Evolutionary conservation across 352 stramenopile species (phyloP).

Genomic region (Sclerospora graminicola): DNA sequence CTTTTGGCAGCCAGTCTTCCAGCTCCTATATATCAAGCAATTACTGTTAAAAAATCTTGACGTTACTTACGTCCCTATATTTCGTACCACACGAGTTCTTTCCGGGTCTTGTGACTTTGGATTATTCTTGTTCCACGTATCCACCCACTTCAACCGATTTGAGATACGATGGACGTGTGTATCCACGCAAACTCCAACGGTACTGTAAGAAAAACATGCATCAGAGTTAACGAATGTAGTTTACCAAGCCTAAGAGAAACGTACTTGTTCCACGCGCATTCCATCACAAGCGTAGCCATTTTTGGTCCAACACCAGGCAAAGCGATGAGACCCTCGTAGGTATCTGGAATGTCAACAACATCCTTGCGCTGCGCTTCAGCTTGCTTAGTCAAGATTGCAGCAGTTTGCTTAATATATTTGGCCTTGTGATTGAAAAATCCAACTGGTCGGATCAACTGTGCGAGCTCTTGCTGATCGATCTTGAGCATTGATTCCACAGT

Average conservation of each 20-base stretch:
- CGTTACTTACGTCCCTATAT: background rate
- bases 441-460: conserved; percentile 84
- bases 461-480: conserved; percentile 76
- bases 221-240: background rate
- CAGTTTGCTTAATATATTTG: conserved; percentile 89
- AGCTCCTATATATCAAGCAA: conserved; percentile 50
- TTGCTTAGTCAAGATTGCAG: conserved; percentile 33
- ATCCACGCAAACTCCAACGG: conserved; percentile 92
- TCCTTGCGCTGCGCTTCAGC: conserved; percentile 14
- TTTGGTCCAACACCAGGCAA: conserved; percentile 93
- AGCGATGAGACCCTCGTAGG: conserved; percentile 82
- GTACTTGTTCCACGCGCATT: conserved; percentile 84
- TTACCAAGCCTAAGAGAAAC: conserved; percentile 1
- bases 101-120: conserved; percentile 83
- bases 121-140: conserved; percentile 78
- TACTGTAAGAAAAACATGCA: conserved; percentile 21
- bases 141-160: conserved; percentile 91
- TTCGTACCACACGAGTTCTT: conserved; percentile 72
- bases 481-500: conserved; percentile 82
- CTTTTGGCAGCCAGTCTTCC: conserved; percentile 89
- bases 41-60: background rate
- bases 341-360: conserved; percentile 86
- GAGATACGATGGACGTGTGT: conserved; percentile 96
- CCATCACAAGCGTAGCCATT: conserved; percentile 95
- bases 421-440: conserved; percentile 97